A percentile compares a stretch with the other conserved stretches of the same genome.
Conservation (phyloP, 306 rosid genomes). For the Morella rubra region DNA sequence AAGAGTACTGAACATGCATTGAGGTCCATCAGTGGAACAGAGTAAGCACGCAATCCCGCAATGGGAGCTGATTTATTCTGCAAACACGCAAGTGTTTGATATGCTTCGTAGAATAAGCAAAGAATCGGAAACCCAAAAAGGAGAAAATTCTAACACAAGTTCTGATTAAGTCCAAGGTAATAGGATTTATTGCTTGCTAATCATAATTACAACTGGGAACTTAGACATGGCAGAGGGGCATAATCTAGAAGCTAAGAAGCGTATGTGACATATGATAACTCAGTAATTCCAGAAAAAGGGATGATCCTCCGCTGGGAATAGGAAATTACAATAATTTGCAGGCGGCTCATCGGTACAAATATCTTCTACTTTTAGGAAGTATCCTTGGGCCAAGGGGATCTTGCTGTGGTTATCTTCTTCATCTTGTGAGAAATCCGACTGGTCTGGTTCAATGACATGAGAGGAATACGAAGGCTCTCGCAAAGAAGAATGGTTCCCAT, state of each 20-base stretch:
- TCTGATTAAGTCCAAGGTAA: background rate
- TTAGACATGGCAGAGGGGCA: slow-evolving; percentile 10
- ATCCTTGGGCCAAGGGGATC: slow-evolving; percentile 43
- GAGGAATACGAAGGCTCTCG: slow-evolving; percentile 67
- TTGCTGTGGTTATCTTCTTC: slow-evolving; percentile 59
- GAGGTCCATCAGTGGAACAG: background rate
- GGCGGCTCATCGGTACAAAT: slow-evolving; percentile 46
- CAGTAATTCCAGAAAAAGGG: slow-evolving; percentile 63
- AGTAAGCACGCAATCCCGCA: background rate
- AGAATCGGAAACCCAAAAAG: background rate
- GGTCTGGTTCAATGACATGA: slow-evolving; percentile 56
- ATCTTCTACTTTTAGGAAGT: slow-evolving; percentile 55
- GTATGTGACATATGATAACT: background rate
- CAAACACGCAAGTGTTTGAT: background rate
- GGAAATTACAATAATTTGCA: slow-evolving; percentile 48
- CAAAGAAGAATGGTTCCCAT: slow-evolving; percentile 51
- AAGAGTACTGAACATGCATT: background rate
- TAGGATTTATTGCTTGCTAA: slow-evolving; percentile 41
- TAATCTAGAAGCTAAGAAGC: background rate
- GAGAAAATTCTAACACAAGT: background rate
- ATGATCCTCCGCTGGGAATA: slow-evolving; percentile 57
- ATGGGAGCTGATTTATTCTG: background rate
- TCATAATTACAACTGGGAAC: slow-evolving; percentile 41
- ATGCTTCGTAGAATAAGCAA: background rate
- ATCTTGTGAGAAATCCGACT: slow-evolving; percentile 74